phyloP scores from a whole-genome alignment of 2,329 filamentous ascomycete species.

The Claviceps capensis region DNA sequence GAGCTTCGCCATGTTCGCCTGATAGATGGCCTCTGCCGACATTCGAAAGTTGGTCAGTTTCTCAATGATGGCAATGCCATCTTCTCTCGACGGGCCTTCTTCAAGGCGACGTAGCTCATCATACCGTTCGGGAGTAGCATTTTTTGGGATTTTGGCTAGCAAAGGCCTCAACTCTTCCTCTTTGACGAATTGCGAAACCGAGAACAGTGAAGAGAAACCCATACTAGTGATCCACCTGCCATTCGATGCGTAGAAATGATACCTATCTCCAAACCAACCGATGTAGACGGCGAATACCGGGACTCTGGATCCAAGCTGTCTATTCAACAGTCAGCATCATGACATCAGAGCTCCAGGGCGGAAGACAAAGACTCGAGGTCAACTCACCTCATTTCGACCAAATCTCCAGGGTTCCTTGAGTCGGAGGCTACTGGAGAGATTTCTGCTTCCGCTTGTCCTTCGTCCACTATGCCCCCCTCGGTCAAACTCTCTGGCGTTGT shows the following conservation, averaged over 20 bases:
- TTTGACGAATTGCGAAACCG: conserved; percentile 32
- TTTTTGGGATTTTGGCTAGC: conserved; percentile 16
- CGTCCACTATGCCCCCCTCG: conserved; percentile 13
- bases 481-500: conserved; percentile 12
- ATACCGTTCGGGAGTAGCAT: conserved; percentile 16
- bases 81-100: conserved; percentile 30
- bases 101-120: conserved; percentile 18
- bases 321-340: conserved; percentile 8
- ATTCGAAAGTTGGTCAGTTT: conserved; percentile 34
- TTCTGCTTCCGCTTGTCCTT: conserved; percentile 16
- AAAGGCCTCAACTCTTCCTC: conserved; percentile 27
- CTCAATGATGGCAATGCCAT: conserved; percentile 28
- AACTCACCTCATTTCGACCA: conserved; percentile 33
- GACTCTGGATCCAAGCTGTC: conserved; percentile 24
- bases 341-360: not conserved
- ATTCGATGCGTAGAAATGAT: conserved; percentile 40
- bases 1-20: conserved; percentile 32
- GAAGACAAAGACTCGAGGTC: not conserved
- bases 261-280: conserved; percentile 33
- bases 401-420: conserved; percentile 28
- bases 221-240: conserved; percentile 35
- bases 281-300: conserved; percentile 39
- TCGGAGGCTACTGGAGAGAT: conserved; percentile 13
- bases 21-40: conserved; percentile 30
- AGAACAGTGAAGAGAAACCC: conserved; percentile 32